Evolutionary conservation across 495 filamentous ascomycete genomes (phyloP), one percentile per base, ranked within the genome.

Genomic region (Aspergillus kassunensis): DNA sequence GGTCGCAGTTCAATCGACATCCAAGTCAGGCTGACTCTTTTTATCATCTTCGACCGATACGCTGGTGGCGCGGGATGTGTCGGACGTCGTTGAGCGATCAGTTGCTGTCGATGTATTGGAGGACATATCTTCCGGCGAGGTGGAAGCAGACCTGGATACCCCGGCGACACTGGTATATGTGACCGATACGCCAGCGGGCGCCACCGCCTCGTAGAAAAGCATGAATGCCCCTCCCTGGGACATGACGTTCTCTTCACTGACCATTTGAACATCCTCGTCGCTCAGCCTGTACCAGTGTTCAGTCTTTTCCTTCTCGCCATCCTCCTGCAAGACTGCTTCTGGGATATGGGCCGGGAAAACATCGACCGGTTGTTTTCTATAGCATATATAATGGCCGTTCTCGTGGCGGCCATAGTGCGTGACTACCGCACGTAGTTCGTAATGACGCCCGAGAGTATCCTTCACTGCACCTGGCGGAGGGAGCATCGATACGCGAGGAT

Each of bases 321-420:
- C 70, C 13, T 57, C 65, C 35, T 73, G 63, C 6, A 63, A 50
- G 5, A 71, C 57, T 34, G 67, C 57, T 18, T 76, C 69, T 6
- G 73, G 66, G 11, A 71, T 57, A 23, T 66, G 56, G 13, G 57
- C 68, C 13, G 67, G 65, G 37, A 72, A 75, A 4, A 42, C 56
- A 0, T 63, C 53, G 6, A 62, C 62, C 0, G 80, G 75, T 62
- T 88, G 83, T 60, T 85, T 84, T 36, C 89, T 74, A 61, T 93
- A 97, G 62, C 89, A 92, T 46, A 96, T 82, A 59, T 99, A 97
- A 70, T 99, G 95, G 0, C 95, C 95, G 55, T 93, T 96, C 52
- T 96, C 90, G 62, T 97, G 95, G 16, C 84, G 77, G 4, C 93
- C 95, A 53, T 86, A 86, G 66, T 99, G 93, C 3, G 89, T 90